These are phyloP conservation scores for Didymella pomorum DNA, from an alignment of 2,329 filamentous ascomycete genomes.

Conservation along the genomic window DNA sequence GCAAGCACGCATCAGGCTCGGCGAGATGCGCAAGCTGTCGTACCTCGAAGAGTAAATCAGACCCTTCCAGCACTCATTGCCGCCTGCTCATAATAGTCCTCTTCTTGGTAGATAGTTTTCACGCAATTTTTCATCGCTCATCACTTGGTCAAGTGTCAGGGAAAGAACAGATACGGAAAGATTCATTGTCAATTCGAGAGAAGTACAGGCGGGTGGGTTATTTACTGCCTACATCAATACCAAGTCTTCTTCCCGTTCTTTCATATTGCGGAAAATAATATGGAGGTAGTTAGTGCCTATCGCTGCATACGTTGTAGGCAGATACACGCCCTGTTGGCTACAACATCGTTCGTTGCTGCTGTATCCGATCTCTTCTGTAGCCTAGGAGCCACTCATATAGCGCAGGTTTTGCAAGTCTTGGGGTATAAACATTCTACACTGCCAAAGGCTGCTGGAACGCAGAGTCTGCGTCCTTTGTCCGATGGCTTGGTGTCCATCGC, in stretches of 20 bases:
- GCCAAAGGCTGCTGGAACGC: neutral
- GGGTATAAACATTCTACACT: neutral
- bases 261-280: no score
- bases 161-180: neutral
- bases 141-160: neutral
- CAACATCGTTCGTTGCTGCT: no score
- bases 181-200: neutral
- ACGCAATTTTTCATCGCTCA: neutral
- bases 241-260: neutral
- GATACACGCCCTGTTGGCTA: no score
- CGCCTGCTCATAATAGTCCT: neutral
- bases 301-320: no score
- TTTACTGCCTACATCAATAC: conserved; percentile 9
- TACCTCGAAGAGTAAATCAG: conserved; percentile 64
- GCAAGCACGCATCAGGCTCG: conserved; percentile 80
- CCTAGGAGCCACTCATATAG: no score
- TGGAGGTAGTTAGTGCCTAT: no score
- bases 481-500: neutral
- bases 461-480: neutral
- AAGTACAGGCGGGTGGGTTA: neutral
- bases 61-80: neutral
- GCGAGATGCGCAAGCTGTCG: conserved; percentile 98
- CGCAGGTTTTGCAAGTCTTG: neutral
- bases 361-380: no score
- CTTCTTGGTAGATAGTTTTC: conserved; percentile 17